Percentiles rank a stretch among this genome's conserved stretches.
These are phyloP conservation scores for Mycena alexandri DNA, from an alignment of 768 basidiomycete species.

Conservation along the genomic window DNA sequence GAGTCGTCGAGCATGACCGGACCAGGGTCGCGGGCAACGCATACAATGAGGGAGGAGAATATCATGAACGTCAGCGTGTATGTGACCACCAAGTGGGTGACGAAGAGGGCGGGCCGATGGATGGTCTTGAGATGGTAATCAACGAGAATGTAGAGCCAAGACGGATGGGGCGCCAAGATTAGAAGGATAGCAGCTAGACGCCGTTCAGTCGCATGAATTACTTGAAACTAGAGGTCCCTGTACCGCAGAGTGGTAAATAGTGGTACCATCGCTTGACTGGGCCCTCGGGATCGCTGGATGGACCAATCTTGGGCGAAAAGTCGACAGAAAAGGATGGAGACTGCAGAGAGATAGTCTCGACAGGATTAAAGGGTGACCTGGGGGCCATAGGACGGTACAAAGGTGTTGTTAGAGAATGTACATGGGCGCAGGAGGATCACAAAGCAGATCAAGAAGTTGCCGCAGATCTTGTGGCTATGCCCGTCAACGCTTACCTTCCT, in stretches of 20 bases:
- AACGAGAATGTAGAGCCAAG: conserved; percentile 74
- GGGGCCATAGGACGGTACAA: conserved; percentile 21
- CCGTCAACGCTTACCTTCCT: not conserved
- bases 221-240: conserved; percentile 38
- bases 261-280: conserved; percentile 66
- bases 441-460: conserved; percentile 9
- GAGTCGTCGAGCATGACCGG: conserved; percentile 56
- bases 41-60: conserved; percentile 79
- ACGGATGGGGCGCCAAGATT: conserved; percentile 81
- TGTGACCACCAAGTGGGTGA: conserved; percentile 66
- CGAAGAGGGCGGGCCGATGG: conserved; percentile 59
- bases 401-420: conserved; percentile 20
- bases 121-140: conserved; percentile 74
- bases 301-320: conserved; percentile 35
- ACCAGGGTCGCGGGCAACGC: conserved; percentile 82
- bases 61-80: conserved; percentile 78
- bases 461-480: not conserved
- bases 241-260: conserved; percentile 70
- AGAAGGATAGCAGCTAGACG: conserved; percentile 63
- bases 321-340: conserved; percentile 34
- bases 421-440: conserved; percentile 3
- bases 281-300: conserved; percentile 46
- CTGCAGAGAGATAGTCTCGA: conserved; percentile 29
- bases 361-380: conserved; percentile 32
- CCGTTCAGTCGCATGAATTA: not conserved